These are phyloP conservation scores for Syzygium syzygioides DNA, from an alignment of 441 rosid species.

Conservation along the genomic window DNA sequence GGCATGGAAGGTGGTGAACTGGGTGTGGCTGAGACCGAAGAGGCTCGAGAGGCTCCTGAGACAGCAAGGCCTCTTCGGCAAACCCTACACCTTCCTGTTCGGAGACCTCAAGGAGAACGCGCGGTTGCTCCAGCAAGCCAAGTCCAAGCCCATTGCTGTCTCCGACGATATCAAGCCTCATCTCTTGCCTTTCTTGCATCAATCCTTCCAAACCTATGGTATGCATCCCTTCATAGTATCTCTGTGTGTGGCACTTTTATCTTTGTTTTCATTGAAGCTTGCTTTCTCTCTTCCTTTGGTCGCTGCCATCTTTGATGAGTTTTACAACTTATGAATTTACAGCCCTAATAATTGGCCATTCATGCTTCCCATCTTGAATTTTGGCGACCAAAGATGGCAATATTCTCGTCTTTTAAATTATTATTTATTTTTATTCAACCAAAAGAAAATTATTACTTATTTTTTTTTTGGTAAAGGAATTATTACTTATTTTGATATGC, in stretches of 20 bases:
- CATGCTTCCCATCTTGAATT: neutral
- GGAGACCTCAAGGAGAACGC: neutral
- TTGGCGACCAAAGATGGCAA: neutral
- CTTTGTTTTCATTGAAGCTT: no score
- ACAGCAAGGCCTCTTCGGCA: neutral
- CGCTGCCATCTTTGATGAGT: neutral
- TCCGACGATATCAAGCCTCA: neutral
- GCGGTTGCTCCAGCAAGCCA: neutral
- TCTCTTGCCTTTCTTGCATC: neutral
- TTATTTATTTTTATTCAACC: neutral
- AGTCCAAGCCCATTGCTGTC: neutral
- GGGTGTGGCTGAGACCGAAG: neutral
- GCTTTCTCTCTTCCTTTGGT: neutral
- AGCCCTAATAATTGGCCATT: neutral
- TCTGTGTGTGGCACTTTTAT: neutral
- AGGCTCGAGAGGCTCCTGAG: neutral
- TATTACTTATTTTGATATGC: neutral
- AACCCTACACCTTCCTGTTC: neutral
- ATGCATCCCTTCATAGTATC: neutral
- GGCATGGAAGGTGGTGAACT: neutral
- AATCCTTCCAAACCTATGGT: neutral
- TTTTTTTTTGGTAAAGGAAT: no score
- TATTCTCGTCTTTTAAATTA: neutral
- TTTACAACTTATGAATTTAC: neutral
- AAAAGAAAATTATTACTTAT: neutral